phyloP scores from a whole-genome alignment of 1,284 basidiomycete species.

The Peniophora sp. region DNA sequence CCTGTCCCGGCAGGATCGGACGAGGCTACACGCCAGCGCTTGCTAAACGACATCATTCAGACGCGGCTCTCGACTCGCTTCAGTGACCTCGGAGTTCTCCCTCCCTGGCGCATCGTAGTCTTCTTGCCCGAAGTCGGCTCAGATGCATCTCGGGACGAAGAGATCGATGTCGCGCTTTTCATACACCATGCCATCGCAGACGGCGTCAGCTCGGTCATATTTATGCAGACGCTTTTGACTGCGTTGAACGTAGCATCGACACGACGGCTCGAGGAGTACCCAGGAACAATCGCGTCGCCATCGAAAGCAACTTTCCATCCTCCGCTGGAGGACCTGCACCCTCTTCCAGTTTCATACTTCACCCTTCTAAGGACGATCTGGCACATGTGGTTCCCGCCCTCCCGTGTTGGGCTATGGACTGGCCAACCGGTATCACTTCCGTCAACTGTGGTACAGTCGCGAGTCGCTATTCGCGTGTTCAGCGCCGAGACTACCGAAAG shows the following conservation, averaged over 20 bases:
- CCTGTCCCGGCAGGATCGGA: background rate
- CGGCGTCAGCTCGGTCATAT: conserved; percentile 3
- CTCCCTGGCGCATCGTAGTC: conserved; percentile 5
- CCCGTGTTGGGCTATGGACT: conserved; percentile 1
- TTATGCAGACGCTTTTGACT: conserved; percentile 2
- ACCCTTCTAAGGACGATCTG: conserved; percentile 1
- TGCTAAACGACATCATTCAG: background rate
- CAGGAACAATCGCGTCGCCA: background rate
- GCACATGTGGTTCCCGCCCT: conserved; percentile 1
- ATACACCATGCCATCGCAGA: conserved; percentile 8
- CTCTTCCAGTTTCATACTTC: conserved; percentile 1
- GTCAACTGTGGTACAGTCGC: background rate
- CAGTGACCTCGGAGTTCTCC: conserved; percentile 3
- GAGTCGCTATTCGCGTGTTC: background rate
- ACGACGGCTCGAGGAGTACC: background rate
- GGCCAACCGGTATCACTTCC: background rate
- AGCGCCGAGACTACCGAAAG: background rate
- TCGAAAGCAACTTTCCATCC: conserved; percentile 1
- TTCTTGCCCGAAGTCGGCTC: background rate
- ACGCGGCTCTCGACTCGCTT: conserved; percentile 1
- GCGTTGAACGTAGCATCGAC: conserved; percentile 1
- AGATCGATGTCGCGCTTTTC: conserved; percentile 7
- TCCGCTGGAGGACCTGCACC: background rate
- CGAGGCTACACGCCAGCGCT: background rate
- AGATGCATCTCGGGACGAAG: background rate